Percentiles rank a stretch among this genome's conserved stretches.
Evolutionary conservation across 139 green algal species (phyloP).

Genomic region (Astrephomene gubernaculifera): DNA sequence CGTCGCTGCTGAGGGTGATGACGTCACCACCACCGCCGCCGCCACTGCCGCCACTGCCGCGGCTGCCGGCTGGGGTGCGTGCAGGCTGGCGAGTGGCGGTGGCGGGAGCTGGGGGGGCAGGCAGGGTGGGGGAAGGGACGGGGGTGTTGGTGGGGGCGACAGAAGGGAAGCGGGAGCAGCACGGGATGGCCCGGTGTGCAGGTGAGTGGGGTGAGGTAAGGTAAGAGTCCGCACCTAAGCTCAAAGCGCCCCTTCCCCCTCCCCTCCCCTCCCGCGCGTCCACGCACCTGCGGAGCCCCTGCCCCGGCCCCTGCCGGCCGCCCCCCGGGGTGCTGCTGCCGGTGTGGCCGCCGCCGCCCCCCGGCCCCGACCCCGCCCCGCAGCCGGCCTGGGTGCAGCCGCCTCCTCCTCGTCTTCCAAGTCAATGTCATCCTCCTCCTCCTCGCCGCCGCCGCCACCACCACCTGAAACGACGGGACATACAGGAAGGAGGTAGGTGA

Average conservation of each 20-base stretch:
- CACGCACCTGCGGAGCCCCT: neutral
- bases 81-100: neutral
- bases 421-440: neutral
- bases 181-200: too few relatives aligned
- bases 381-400: neutral
- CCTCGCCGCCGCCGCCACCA: too few relatives aligned
- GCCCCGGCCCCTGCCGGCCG: neutral
- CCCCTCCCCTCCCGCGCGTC: neutral
- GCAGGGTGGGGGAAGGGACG: neutral
- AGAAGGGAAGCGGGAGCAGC: neutral
- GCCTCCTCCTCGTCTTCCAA: constrained; percentile 5
- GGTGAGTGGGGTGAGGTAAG: too few relatives aligned
- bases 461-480: too few relatives aligned
- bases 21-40: neutral
- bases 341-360: neutral
- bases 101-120: neutral
- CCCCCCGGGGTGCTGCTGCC: neutral
- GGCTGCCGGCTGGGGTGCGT: neutral
- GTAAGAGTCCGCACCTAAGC: too few relatives aligned
- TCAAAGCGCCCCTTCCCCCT: too few relatives aligned
- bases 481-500: too few relatives aligned
- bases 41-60: neutral
- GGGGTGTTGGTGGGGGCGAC: neutral
- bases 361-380: neutral
- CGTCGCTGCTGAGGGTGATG: constrained; percentile 7